Evolutionary conservation across 305 asterid genomes (phyloP), one percentile per base, ranked within the genome.

Genomic region (Caryopteris hybrid): DNA sequence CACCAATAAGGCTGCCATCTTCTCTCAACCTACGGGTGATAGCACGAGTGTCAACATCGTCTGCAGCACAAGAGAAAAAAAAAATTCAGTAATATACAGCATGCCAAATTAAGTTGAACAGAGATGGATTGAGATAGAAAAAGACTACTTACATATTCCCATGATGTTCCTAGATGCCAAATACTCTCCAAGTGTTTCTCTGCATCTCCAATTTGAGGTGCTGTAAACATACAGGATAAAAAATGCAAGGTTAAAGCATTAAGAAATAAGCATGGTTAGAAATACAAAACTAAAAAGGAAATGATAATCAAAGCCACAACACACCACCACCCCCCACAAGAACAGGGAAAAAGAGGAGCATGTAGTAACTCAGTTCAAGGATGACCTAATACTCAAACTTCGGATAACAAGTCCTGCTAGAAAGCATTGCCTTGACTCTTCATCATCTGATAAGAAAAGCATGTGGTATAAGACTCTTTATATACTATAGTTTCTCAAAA

Each of bases 1-100:
- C 99, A 75, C 97, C 99, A 42, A 85, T 84, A 79, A 93, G 99
- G 80, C 97, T 93, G 70, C 99, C 99, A 64, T 90, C 95, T 78
- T 93, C 82, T 63, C 99, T 84, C 80, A 93, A 76, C 81, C 97
- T 86, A 66, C 96, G 87, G 68, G 99, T 90, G 73, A 90, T 90
- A 46, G 99, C 99, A 78, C 97, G 96, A 71, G 99, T 93, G 76
- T 93, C 99, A 14, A 93, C 96, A 67, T 90, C 97, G 81, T 88
- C 98, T 93, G 84, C 74, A 72, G 59, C 59, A 64, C 5, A 78
- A 53, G 20, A 64, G 48, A 62, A 69, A 53, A 73, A 27, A 38
- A 31, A 54, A 62, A 65, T 74, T 75, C 57, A 48, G 80, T 68
- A 56, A 53, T 25, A 69, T 53, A 7, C 41, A 29, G 41, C 38